Percentiles rank a stretch among this genome's conserved stretches.
Evolutionary conservation across 2,329 filamentous ascomycete genomes (phyloP).

Genomic region (Zopfia rhizophila): DNA sequence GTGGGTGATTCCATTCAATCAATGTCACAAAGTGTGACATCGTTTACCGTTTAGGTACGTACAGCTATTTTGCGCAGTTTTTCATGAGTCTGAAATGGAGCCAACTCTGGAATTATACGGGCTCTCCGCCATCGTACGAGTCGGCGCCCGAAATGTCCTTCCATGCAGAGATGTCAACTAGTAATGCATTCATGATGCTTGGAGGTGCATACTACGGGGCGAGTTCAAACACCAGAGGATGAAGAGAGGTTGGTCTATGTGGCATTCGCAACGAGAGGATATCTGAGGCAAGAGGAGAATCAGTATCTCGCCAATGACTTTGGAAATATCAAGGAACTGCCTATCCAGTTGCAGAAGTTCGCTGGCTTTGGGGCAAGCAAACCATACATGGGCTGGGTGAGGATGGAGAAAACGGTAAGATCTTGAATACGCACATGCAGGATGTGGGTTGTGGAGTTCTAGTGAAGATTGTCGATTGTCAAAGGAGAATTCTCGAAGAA

Average conservation of each 20-base stretch:
- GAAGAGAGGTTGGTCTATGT: slow-evolving; percentile 47
- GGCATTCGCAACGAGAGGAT: slow-evolving; percentile 47
- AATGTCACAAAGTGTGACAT: too few species aligned
- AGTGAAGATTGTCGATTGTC: too few species aligned
- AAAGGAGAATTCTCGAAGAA: too few species aligned
- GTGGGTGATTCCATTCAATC: too few species aligned
- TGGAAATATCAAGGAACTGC: slow-evolving; percentile 32
- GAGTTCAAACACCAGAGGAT: slow-evolving; percentile 42
- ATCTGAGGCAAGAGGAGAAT: slow-evolving; percentile 53
- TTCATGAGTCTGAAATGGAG: too few species aligned
- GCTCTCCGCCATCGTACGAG: slow-evolving; percentile 28
- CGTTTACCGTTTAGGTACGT: too few species aligned
- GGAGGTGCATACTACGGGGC: slow-evolving; percentile 49
- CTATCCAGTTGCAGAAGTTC: slow-evolving; percentile 23
- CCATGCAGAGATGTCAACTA: slow-evolving; percentile 45
- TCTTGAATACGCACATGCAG: slow-evolving; percentile 17
- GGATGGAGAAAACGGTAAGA: slow-evolving; percentile 26
- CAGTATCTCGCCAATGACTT: slow-evolving; percentile 46
- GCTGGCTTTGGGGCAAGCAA: slow-evolving; percentile 32
- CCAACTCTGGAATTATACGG: slow-evolving; percentile 47
- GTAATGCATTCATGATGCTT: slow-evolving; percentile 52
- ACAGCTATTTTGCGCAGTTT: too few species aligned
- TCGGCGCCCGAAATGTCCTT: slow-evolving; percentile 25
- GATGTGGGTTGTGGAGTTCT: slow-evolving; percentile 14
- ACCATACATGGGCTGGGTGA: slow-evolving; percentile 30